Evolutionary conservation across 768 basidiomycete genomes (phyloP).

Genomic region (Gautieria morchelliformis): DNA sequence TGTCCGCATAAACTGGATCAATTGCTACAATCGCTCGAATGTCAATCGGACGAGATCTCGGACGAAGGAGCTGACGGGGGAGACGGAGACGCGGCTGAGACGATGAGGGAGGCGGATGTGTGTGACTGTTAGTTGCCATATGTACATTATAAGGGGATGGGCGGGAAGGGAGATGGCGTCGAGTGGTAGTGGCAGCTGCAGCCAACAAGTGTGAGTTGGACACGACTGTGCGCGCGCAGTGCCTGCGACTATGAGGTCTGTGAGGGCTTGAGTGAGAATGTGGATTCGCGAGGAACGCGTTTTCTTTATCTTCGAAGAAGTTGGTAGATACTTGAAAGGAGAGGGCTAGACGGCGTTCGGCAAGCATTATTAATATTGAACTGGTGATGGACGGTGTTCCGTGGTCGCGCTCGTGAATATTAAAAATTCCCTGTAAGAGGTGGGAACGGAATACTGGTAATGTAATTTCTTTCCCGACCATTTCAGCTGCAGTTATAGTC

Average conservation of each 20-base stretch:
- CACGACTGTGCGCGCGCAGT: background rate
- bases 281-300: background rate
- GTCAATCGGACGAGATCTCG: constrained; percentile 47
- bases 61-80: constrained; percentile 61
- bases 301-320: background rate
- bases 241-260: background rate
- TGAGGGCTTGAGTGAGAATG: background rate
- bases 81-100: constrained; percentile 22
- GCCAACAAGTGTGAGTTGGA: background rate
- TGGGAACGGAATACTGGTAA: too few relatives aligned
- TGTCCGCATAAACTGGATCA: constrained; percentile 38
- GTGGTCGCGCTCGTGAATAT: too few relatives aligned
- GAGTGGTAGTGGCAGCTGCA: background rate
- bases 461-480: too few relatives aligned
- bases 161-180: background rate
- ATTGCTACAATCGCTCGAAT: constrained; percentile 45
- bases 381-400: too few relatives aligned
- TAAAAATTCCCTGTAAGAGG: too few relatives aligned
- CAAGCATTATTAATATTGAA: background rate
- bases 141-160: background rate
- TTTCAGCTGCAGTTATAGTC: too few relatives aligned
- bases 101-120: background rate
- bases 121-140: background rate
- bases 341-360: background rate
- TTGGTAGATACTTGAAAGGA: background rate